Percentiles rank a stretch among this genome's conserved stretches.
These are phyloP conservation scores for Nicotiana attenuata DNA, from an alignment of 257 asterid species.

Conservation along the genomic window DNA sequence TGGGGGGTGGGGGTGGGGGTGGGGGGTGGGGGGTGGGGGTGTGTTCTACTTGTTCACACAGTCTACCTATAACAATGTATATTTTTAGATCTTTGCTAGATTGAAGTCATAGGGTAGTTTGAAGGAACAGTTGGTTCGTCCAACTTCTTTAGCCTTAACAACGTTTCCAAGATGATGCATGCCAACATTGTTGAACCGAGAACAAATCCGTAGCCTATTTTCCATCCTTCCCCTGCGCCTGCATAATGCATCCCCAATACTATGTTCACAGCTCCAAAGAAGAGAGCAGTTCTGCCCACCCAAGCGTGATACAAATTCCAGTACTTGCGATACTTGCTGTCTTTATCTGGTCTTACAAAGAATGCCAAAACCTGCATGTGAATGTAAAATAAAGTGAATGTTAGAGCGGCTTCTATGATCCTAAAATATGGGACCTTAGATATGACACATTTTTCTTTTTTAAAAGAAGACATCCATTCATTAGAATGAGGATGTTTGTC, in stretches of 20 bases:
- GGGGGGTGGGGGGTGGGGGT: background rate
- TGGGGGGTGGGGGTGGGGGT: background rate
- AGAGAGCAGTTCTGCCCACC: slow-evolving; percentile 66
- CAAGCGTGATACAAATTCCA: slow-evolving; percentile 78
- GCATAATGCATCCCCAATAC: slow-evolving; percentile 68
- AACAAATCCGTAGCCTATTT: slow-evolving; percentile 65
- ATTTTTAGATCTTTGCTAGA: slow-evolving; percentile 19
- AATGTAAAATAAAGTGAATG: background rate
- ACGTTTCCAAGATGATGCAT: slow-evolving; percentile 51
- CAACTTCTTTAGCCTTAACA: slow-evolving; percentile 43
- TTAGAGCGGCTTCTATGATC: background rate
- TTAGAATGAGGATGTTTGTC: background rate
- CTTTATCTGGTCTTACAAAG: slow-evolving; percentile 55
- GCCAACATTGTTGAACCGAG: slow-evolving; percentile 40
- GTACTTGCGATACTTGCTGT: slow-evolving; percentile 54
- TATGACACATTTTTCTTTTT: background rate
- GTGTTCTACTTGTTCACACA: background rate
- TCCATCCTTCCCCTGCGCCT: slow-evolving; percentile 57
- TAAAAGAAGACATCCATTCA: background rate
- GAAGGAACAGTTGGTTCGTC: slow-evolving; percentile 31
- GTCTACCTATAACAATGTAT: background rate
- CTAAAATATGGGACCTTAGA: background rate
- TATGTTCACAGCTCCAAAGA: slow-evolving; percentile 68
- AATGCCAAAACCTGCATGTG: slow-evolving; percentile 60
- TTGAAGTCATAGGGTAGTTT: slow-evolving; percentile 40